These are phyloP conservation scores for Daedalea quercina DNA, from an alignment of 768 basidiomycete species.

Conservation along the genomic window DNA sequence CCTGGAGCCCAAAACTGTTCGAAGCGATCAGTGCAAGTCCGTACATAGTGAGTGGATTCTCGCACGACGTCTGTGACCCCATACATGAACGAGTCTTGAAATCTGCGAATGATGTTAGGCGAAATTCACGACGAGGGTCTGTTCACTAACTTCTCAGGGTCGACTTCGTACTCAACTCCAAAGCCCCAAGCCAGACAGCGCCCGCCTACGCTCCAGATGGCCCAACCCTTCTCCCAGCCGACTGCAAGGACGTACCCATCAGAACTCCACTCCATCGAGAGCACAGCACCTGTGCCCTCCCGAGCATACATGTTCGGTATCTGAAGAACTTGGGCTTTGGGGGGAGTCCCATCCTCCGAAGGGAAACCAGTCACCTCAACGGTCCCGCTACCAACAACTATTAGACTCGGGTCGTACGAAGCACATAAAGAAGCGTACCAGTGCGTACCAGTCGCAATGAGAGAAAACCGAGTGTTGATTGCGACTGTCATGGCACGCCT, in stretches of 20 bases:
- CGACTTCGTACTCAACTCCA: slow-evolving; percentile 55
- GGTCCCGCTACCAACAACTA: slow-evolving; percentile 34
- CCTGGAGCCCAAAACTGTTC: slow-evolving; percentile 89
- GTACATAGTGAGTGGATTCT: slow-evolving; percentile 2
- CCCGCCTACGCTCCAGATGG: slow-evolving; percentile 84
- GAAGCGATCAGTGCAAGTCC: slow-evolving; percentile 1
- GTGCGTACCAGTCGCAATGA: slow-evolving; percentile 73
- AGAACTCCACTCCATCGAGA: slow-evolving; percentile 82
- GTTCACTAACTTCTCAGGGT: slow-evolving; percentile 39
- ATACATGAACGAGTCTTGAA: slow-evolving; percentile 82
- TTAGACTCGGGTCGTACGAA: background rate
- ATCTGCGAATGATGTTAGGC: slow-evolving; percentile 24
- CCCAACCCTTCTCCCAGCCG: slow-evolving; percentile 89
- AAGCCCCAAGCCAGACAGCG: slow-evolving; percentile 78
- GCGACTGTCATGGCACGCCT: slow-evolving; percentile 58
- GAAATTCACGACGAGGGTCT: background rate
- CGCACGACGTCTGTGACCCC: slow-evolving; percentile 71
- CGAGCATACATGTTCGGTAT: slow-evolving; percentile 57
- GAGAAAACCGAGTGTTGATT: slow-evolving; percentile 74
- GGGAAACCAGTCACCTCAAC: slow-evolving; percentile 68
- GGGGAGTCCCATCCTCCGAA: slow-evolving; percentile 43
- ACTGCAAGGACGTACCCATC: slow-evolving; percentile 95
- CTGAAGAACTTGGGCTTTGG: slow-evolving; percentile 53
- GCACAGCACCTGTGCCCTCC: slow-evolving; percentile 52
- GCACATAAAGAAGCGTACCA: slow-evolving; percentile 34